Percentiles rank a stretch among this genome's conserved stretches.
phyloP scores from a whole-genome alignment of 768 basidiomycete genomes.

The Tricholomella constricta region DNA sequence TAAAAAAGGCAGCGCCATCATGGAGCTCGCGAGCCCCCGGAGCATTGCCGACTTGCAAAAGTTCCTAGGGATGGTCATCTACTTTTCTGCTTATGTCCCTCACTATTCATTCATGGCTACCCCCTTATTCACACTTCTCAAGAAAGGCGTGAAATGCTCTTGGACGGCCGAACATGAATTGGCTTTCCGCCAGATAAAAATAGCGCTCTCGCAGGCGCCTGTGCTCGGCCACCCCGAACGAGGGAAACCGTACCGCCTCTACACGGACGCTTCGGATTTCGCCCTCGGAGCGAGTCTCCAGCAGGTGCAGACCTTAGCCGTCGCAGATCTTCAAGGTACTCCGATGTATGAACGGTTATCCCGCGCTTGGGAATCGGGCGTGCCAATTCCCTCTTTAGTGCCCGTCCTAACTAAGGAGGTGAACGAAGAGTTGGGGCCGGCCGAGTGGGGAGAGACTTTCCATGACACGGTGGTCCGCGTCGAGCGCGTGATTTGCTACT shows the following conservation, averaged over 20 bases:
- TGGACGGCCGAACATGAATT: constrained; percentile 25
- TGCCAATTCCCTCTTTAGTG: neutral
- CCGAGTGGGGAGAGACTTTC: constrained; percentile 3
- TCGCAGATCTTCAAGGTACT: constrained; percentile 30
- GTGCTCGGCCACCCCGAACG: constrained; percentile 31
- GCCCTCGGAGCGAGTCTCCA: constrained; percentile 30
- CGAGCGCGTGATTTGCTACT: no score
- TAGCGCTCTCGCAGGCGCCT: constrained; percentile 31
- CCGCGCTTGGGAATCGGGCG: neutral
- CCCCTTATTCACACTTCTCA: no score
- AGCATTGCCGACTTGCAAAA: constrained; percentile 28
- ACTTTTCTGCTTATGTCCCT: constrained; percentile 39
- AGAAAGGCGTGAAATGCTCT: constrained; percentile 20
- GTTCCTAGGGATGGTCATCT: constrained; percentile 39
- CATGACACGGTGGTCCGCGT: no score
- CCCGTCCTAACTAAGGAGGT: no score
- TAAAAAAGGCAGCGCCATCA: constrained; percentile 37
- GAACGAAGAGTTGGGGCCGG: neutral
- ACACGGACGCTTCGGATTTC: no score
- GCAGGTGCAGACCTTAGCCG: constrained; percentile 31
- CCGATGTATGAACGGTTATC: constrained; percentile 20
- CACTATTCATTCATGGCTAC: constrained; percentile 34
- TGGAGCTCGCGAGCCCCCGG: constrained; percentile 26
- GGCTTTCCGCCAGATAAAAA: constrained; percentile 31
- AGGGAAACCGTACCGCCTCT: no score